Percentiles rank a stretch among this genome's conserved stretches.
Conservation (phyloP, 2,329 filamentous ascomycete genomes). For the Aspergillus quadricinctus region DNA sequence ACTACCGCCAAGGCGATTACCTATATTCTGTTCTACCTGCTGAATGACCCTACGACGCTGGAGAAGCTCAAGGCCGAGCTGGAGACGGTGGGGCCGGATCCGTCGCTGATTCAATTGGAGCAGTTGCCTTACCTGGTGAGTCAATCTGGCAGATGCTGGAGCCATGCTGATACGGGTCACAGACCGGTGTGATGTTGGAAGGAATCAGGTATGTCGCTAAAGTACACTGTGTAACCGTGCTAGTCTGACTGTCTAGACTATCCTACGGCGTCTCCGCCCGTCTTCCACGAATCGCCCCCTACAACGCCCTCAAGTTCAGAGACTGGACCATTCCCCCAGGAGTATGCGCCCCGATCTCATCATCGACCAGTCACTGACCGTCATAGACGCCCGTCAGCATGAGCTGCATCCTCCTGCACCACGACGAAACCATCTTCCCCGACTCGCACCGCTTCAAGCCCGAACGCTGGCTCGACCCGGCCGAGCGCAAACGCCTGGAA, state of each 20-base stretch:
- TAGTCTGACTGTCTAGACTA: too few relatives aligned
- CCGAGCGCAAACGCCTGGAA: slow-evolving; percentile 29
- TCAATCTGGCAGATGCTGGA: not conserved
- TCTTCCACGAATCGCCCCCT: slow-evolving; percentile 26
- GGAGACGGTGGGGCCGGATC: slow-evolving; percentile 6
- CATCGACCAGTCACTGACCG: not conserved
- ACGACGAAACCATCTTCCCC: slow-evolving; percentile 36
- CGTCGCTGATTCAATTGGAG: slow-evolving; percentile 23
- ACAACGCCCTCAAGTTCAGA: slow-evolving; percentile 26
- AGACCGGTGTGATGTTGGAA: slow-evolving; percentile 27
- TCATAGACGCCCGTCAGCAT: slow-evolving; percentile 34
- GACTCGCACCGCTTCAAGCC: slow-evolving; percentile 32
- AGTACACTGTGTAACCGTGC: too few relatives aligned
- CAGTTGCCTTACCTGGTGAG: slow-evolving; percentile 26
- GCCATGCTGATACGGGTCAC: slow-evolving; percentile 3
- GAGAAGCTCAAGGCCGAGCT: slow-evolving; percentile 17
- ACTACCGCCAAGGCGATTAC: slow-evolving; percentile 29
- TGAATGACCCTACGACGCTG: slow-evolving; percentile 15
- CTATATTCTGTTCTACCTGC: slow-evolving; percentile 17
- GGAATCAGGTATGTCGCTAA: slow-evolving; percentile 26
- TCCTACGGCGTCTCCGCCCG: slow-evolving; percentile 27
- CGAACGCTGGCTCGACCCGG: slow-evolving; percentile 34
- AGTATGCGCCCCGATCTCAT: slow-evolving; percentile 14
- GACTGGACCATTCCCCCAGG: slow-evolving; percentile 30
- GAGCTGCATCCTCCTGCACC: slow-evolving; percentile 34